A percentile compares a stretch with the other conserved stretches of the same genome.
phyloP scores from a whole-genome alignment of 2,329 filamentous ascomycete genomes.

The Phoma sp. region DNA sequence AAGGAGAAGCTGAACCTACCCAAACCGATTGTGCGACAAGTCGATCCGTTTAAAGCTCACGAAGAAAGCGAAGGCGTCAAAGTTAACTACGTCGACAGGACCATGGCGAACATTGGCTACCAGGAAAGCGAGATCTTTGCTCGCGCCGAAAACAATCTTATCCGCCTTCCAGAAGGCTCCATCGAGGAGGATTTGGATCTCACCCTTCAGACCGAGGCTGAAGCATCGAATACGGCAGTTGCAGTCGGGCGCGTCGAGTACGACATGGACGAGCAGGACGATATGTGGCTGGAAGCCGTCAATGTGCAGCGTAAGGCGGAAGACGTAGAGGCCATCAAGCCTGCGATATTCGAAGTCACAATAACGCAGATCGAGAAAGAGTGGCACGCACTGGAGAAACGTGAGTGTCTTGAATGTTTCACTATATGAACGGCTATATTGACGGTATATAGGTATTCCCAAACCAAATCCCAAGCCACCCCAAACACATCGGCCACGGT shows the following conservation, averaged over 20 bases:
- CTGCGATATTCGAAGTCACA: slow-evolving; percentile 94
- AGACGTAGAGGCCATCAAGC: slow-evolving; percentile 81
- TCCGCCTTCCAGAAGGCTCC: slow-evolving; percentile 66
- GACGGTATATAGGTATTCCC: slow-evolving; percentile 65
- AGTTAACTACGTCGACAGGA: slow-evolving; percentile 90
- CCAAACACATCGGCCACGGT: slow-evolving; percentile 89
- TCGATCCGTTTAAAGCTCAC: slow-evolving; percentile 79
- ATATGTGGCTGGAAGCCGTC: slow-evolving; percentile 88
- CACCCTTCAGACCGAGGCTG: slow-evolving; percentile 64
- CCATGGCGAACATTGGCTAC: slow-evolving; percentile 95
- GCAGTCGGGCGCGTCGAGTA: slow-evolving; percentile 86
- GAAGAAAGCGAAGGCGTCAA: slow-evolving; percentile 86
- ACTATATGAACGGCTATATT: slow-evolving; percentile 10
- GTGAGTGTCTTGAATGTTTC: slow-evolving; percentile 47
- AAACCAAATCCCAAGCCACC: slow-evolving; percentile 97
- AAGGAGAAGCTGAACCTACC: slow-evolving; percentile 82
- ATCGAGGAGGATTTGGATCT: slow-evolving; percentile 69
- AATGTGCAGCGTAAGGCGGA: slow-evolving; percentile 77
- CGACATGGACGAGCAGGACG: slow-evolving; percentile 99
- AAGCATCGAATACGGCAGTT: slow-evolving; percentile 58
- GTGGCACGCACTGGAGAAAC: slow-evolving; percentile 94
- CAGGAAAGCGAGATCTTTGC: slow-evolving; percentile 92
- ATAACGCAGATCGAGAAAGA: slow-evolving; percentile 99
- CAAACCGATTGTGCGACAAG: slow-evolving; percentile 74
- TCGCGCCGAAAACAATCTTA: slow-evolving; percentile 74